Percentiles rank a stretch among this genome's conserved stretches.
phyloP scores from a whole-genome alignment of 1,284 basidiomycete species.

The Malassezia psittaci region DNA sequence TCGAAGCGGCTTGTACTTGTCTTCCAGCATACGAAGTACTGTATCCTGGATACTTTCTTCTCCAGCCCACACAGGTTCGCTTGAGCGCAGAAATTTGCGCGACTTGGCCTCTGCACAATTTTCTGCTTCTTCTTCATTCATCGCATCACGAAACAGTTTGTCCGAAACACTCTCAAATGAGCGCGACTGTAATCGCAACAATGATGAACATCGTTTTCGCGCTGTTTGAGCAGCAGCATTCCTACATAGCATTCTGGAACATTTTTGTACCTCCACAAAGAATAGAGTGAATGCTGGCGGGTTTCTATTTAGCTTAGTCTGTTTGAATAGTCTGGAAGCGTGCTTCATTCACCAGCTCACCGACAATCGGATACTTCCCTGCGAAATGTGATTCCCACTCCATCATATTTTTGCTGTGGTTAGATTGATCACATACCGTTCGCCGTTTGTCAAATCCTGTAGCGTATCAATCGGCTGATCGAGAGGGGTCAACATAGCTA shows the following conservation, averaged over 20 bases:
- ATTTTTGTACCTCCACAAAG: not conserved
- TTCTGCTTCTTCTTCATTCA: not conserved
- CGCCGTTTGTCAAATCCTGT: conserved; percentile 63
- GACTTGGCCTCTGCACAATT: not conserved
- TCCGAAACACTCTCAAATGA: not conserved
- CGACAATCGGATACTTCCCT: conserved; percentile 41
- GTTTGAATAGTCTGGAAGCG: not conserved
- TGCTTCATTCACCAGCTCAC: conserved; percentile 39
- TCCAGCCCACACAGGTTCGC: conserved; percentile 33
- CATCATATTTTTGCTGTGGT: conserved; percentile 29
- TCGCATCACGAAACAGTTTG: conserved; percentile 9
- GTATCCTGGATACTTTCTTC: conserved; percentile 36
- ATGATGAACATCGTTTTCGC: too few species aligned
- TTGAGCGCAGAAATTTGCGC: not conserved
- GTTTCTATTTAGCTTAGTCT: not conserved
- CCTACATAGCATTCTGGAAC: not conserved
- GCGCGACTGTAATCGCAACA: too few species aligned
- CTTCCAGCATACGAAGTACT: conserved; percentile 39
- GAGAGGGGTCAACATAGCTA: conserved; percentile 75
- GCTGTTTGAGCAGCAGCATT: not conserved
- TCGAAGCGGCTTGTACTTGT: conserved; percentile 38
- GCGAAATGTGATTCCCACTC: conserved; percentile 40
- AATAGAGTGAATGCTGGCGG: not conserved
- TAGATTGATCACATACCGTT: conserved; percentile 55
- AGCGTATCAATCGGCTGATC: conserved; percentile 77